Conservation (phyloP, 78 protist species). For the Protostelium mycophagum region DNA sequence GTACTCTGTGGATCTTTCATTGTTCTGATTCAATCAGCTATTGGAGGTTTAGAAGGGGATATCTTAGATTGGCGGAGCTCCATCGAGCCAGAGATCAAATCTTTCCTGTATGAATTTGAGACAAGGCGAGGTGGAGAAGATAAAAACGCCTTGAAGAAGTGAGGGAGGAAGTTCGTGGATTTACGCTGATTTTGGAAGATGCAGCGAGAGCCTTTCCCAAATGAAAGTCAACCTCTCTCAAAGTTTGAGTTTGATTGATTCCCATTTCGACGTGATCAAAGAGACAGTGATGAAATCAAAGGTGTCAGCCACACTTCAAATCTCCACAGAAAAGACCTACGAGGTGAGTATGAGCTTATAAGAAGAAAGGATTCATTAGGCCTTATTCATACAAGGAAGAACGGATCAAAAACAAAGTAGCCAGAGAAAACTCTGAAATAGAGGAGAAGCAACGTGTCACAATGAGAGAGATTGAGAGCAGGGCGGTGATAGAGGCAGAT, state of each 20-base stretch:
- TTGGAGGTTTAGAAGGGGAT: neutral
- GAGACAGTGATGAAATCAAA: neutral
- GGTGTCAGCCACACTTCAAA: neutral
- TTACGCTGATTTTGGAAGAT: too few relatives aligned
- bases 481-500: neutral
- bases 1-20: neutral
- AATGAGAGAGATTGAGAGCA: neutral
- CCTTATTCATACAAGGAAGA: neutral
- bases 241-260: neutral
- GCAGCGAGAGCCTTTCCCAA: too few relatives aligned
- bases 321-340: neutral
- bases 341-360: too few relatives aligned
- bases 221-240: neutral
- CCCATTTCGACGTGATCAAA: neutral
- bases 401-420: neutral
- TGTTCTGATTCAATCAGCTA: neutral
- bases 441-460: neutral
- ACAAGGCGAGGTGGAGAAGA: neutral
- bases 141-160: neutral
- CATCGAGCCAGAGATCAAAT: neutral
- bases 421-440: neutral
- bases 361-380: neutral
- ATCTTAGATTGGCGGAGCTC: neutral
- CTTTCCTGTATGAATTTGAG: neutral
- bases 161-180: neutral